Percentiles rank a stretch among this genome's conserved stretches.
Conservation (phyloP, 768 basidiomycete species). For the Pisolithus tinctorius region DNA sequence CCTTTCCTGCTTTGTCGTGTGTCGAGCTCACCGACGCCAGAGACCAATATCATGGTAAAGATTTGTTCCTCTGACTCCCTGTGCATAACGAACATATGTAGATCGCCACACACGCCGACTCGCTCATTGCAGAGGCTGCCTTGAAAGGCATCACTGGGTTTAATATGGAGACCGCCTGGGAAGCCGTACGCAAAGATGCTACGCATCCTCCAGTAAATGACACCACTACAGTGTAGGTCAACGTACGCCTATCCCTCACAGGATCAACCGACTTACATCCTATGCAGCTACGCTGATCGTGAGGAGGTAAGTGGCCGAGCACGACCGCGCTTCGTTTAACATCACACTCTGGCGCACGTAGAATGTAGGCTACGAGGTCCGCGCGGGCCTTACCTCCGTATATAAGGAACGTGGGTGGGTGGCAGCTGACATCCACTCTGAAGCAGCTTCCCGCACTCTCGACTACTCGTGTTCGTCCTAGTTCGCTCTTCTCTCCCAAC, state of each 20-base stretch:
- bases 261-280: not conserved
- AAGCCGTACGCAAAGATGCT: constrained; percentile 70
- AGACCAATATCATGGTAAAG: constrained; percentile 78
- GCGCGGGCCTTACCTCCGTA: constrained; percentile 68
- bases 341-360: constrained; percentile 17
- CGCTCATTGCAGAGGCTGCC: constrained; percentile 66
- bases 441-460: constrained; percentile 71
- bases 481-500: not conserved
- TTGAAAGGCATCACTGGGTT: constrained; percentile 60
- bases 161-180: constrained; percentile 59
- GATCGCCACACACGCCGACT: constrained; percentile 78
- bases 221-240: constrained; percentile 40
- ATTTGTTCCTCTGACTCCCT: not conserved
- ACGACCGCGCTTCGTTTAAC: not conserved
- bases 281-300: constrained; percentile 56
- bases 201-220: constrained; percentile 57
- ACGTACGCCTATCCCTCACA: not conserved
- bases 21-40: constrained; percentile 17
- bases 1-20: not conserved
- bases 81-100: constrained; percentile 14
- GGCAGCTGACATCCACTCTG: constrained; percentile 71
- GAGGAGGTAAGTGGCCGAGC: constrained; percentile 45
- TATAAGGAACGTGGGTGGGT: constrained; percentile 70
- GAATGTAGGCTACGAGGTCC: constrained; percentile 74
- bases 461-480: constrained; percentile 63